Evolutionary conservation across 225 moss, liverwort and hornwort genomes (phyloP), one percentile per base, ranked within the genome.

Genomic region (Ulota crispa): DNA sequence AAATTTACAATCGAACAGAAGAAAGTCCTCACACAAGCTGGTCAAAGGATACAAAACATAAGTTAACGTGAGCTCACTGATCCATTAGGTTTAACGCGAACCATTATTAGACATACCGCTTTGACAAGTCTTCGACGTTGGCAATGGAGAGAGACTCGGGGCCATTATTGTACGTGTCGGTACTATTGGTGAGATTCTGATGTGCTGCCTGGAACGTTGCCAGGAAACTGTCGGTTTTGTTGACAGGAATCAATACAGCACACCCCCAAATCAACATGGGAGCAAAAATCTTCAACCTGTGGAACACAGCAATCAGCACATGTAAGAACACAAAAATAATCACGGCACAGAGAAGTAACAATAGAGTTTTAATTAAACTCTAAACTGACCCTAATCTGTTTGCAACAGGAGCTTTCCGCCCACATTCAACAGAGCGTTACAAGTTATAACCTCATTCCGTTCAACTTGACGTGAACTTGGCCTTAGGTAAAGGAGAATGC

Each of bases 271-370:
- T 52, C 75, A 93, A 83, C 85, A 95, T 92, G 18, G 97, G 97
- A 14, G 88, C 4, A 70, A 97, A 95, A 45, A 97, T 84, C 83
- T 97, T 97, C 86, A 97, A 83, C 84, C 97, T 97, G 93, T 66
- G 50, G 53, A 64, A 28, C 28, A 80, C 5, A 41, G 36, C 4
- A 67, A 68, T 14, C 23, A 67, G 5, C 26, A 28, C 34, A 28
- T 6, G n/a, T 67, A 41, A 77, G 65, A 13, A 47, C 37, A 52
- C 66, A 47, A 65, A 57, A 65, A 54, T 69, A 11, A 50, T 62
- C 56, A 11, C 50, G 27, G 6, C 78, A 37, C 5, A 70, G 36
- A 47, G 23, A 42, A 70, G 36, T 65, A 52, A 66, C 36, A 77
- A 26, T 19, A 66, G 3, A 26, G 36, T 28, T 66, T 19, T 19